Evolutionary conservation across 768 basidiomycete species (phyloP), one percentile per base, ranked within the genome.

Genomic region (Polyporus arcularius): DNA sequence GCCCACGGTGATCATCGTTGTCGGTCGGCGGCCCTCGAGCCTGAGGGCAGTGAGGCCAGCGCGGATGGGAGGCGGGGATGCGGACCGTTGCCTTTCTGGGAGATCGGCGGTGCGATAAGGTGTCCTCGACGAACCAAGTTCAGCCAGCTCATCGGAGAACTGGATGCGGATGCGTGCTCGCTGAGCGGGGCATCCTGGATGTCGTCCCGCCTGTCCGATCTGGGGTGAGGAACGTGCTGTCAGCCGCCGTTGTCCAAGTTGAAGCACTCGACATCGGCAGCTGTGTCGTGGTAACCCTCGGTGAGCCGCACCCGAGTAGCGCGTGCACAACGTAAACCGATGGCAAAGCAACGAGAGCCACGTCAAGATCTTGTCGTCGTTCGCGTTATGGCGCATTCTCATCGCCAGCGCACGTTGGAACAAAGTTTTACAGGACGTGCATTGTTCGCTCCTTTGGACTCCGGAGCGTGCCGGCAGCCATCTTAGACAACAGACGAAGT

Each of bases 171-270:
- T 16, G 45, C n/a, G n/a, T 46, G 1, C 43, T 11, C 43, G n/a
- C 26, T 35, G 30, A 15, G 26, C 21, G 21, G 14, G 18, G n/a
- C 28, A 38, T 43, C 35, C 38, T 42, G 42, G 30, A 41, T 14
- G 43, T 61, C 60, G 60, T 57, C 55, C 61, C 61, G 61, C 61
- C 43, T 0, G 16, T 53, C 61, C 61, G 61, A 53, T 42, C 50
- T 42, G 28, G 45, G 48, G 60, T 40, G 16, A 8, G 18, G 48
- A 32, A 32, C 8, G 41, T 30, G 35, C 10, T 45, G 26, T 46
- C 45, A 46, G 45, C 45, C 35, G 21, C 15, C 8, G 28, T 6
- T 26, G 21, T 15, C 30, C 47, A 26, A 41, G 35, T 14, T 38
- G n/a, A n/a, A n/a, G n/a, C n/a, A n/a, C n/a, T 26, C 5, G 39